Percentiles rank a stretch among this genome's conserved stretches.
These are phyloP conservation scores for Wallacemonas sp. DNA, from an alignment of 208 protist genomes.

Conservation along the genomic window DNA sequence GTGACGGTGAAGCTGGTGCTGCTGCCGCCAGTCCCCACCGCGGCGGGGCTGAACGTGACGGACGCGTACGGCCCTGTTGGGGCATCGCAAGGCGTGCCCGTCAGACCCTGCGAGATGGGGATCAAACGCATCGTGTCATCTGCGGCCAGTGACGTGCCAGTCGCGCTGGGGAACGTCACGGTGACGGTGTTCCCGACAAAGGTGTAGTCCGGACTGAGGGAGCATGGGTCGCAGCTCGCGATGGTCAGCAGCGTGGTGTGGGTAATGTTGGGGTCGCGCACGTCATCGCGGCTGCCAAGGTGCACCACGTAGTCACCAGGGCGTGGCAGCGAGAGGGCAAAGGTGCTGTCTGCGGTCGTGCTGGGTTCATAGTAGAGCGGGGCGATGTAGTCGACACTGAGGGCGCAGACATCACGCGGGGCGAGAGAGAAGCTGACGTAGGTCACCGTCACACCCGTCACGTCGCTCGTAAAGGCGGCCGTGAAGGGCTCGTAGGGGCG, in stretches of 20 bases:
- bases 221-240: conserved; percentile 78
- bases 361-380: conserved; percentile 49
- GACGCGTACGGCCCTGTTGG: conserved; percentile 57
- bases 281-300: conserved; percentile 41
- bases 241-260: conserved; percentile 55
- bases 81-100: conserved; percentile 45
- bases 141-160: conserved; percentile 18
- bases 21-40: conserved; percentile 23
- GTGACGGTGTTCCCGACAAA: conserved; percentile 46
- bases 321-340: conserved; percentile 46
- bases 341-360: conserved; percentile 32
- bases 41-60: conserved; percentile 46
- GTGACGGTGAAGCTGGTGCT: conserved; percentile 51
- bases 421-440: conserved; percentile 60
- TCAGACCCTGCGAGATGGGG: conserved; percentile 44
- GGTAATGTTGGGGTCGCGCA: conserved; percentile 52
- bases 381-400: conserved; percentile 45
- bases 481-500: conserved; percentile 77
- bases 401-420: conserved; percentile 43
- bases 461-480: conserved; percentile 55
- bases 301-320: conserved; percentile 67
- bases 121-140: conserved; percentile 72
- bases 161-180: conserved; percentile 60
- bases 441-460: conserved; percentile 27
- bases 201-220: conserved; percentile 59